Evolutionary conservation across 345 rosid species (phyloP), one percentile per base, ranked within the genome.

Genomic region (Triadica sebifera): DNA sequence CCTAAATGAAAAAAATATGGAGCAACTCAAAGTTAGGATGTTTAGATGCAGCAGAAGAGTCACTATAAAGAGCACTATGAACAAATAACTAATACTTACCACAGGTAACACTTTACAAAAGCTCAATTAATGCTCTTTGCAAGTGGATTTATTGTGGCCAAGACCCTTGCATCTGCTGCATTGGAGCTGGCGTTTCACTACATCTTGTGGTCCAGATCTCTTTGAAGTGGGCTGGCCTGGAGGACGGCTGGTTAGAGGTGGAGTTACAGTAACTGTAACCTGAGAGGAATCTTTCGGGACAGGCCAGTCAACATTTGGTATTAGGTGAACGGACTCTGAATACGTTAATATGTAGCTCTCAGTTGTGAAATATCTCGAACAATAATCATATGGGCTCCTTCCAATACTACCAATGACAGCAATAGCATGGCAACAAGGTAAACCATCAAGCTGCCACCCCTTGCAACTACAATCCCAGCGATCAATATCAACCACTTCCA

Each of bases 91-190:
- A 75, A 63, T 51, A 79, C 85, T 77, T 66, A 81, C 83, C 55
- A 71, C 13, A 46, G 74, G 69, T 60, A 67, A 67, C 29, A 53
- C 64, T 78, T 68, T 77, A 58, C 67, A 71, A 57, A 65, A 56
- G 53, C 34, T 71, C 81, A 25, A 61, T 83, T 82, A 76, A 62
- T 78, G 59, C 59, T 85, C 97, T 86, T 92, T 94, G 91, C 98
- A 94, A 69, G 98, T 94, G 38, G 97, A 92, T 86, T 94, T 94
- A 85, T 92, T 92, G 81, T 94, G 98, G 65, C 97, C 98, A 34
- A 89, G 89, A 72, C 97, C 97, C 84, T 92, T 94, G 95, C 98
- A 94, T 83, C 83, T 88, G 73, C 98, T 94, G 88, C 98, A 94
- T 82, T 94, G 97, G 72, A 92, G 88, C 80, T 88, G 97, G 39